Evolutionary conservation across 2,329 filamentous ascomycete genomes (phyloP).

Genomic region (Aspergillus thermomutatus): DNA sequence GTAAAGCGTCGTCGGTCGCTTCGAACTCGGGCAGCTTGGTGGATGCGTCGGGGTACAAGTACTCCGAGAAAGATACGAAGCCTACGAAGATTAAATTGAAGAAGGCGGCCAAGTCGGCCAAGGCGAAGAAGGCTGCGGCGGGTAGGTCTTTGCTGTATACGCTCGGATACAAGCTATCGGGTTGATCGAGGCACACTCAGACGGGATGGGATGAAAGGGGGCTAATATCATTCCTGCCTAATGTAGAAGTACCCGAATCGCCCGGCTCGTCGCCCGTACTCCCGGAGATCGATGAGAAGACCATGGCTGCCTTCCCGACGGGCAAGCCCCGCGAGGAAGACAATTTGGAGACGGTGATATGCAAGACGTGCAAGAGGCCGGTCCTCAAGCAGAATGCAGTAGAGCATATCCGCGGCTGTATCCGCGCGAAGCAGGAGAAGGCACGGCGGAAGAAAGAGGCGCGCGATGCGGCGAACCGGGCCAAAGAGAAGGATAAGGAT

Average conservation of each 20-base stretch:
- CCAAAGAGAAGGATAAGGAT: slow-evolving; percentile 48
- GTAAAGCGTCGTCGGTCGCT: slow-evolving; percentile 24
- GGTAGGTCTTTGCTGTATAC: background rate
- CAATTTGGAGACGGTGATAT: slow-evolving; percentile 72
- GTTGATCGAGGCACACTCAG: too few species aligned
- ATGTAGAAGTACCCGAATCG: slow-evolving; percentile 24
- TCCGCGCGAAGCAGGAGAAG: slow-evolving; percentile 81
- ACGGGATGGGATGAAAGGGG: background rate
- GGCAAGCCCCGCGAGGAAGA: slow-evolving; percentile 82
- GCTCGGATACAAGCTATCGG: background rate
- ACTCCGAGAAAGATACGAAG: slow-evolving; percentile 43
- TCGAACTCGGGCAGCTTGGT: slow-evolving; percentile 37
- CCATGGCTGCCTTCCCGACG: slow-evolving; percentile 74
- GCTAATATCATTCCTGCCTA: background rate
- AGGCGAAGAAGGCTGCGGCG: slow-evolving; percentile 12
- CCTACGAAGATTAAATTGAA: slow-evolving; percentile 45
- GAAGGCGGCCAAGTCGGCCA: slow-evolving; percentile 32
- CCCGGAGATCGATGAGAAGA: slow-evolving; percentile 67
- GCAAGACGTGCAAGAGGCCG: slow-evolving; percentile 92
- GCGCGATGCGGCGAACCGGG: slow-evolving; percentile 65
- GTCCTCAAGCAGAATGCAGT: slow-evolving; percentile 72
- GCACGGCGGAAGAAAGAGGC: slow-evolving; percentile 74
- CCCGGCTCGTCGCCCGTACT: slow-evolving; percentile 41
- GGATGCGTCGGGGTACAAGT: slow-evolving; percentile 46
- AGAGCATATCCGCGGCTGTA: slow-evolving; percentile 76